Base-by-base conservation (phyloP, 768 basidiomycete species). In the Boletus speciosus region DNA sequence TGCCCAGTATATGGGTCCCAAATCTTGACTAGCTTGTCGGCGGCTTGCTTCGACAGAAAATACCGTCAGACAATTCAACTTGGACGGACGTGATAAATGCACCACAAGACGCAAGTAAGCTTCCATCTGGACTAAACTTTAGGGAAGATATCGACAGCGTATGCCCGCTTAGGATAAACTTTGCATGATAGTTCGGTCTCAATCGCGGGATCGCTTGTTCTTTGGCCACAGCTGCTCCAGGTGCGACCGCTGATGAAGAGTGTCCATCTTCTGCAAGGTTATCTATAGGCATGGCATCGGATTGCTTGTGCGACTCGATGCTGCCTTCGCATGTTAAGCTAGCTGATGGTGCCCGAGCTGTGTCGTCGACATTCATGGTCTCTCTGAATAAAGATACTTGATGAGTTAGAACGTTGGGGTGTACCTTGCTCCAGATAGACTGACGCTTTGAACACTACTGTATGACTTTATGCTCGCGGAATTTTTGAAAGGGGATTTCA, bases 71-170 rank as follows among this genome's bases (percentile, higher is more conserved):
- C 49, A 29, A 29, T 46, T 49, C 49, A 44, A 56, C 48, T 23
- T 36, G 8, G 46, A 52, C 34, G 41, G 51, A 39, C 42, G 36
- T 38, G 52, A 35, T 21, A 55, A 41, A 76, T 84, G 66, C 71
- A 97, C 95, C 88, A 72, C 83, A 83, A 34, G 93, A 94, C 2
- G 91, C 93, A 39, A 98, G 79, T 57, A 82, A 74, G 51, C 76
- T 75, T 31, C 95, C 95, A 70, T 95, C 83, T 32, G 90, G 86
- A 64, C 88, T 93, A 71, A 96, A 98, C 68, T 90, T 91, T 52
- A 98, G 72, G 14, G 90, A 84, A 1, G 94, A 90, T 47, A 98
- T 81, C 9, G 88, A 81, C 67, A 82, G 79, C 16, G 81, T 83
- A 67, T 98, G 96, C n/a, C 92, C 95, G 52, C 82, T 85, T 31